Evolutionary conservation across 352 stramenopile genomes (phyloP), one percentile per base, ranked within the genome.

Genomic region (Pythium phragmiticola): DNA sequence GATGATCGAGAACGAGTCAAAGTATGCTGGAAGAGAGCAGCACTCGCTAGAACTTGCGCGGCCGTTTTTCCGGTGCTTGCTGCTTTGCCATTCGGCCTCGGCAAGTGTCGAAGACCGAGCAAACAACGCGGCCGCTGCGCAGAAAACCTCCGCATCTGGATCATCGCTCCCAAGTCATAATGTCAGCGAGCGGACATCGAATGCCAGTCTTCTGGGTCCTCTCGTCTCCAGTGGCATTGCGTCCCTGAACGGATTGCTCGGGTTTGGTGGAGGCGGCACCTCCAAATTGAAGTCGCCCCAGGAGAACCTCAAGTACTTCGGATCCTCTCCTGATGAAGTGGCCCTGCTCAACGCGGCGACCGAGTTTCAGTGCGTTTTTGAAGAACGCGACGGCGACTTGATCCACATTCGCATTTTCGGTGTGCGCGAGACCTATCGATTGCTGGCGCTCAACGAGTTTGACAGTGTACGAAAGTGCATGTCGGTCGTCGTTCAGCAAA

Each of bases 401-500:
- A 81, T 94, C 36, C 74, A 82, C 55, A 89, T 90, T 46, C 80
- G 80, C 1, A 73, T 95, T 26, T 95, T 95, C 53, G 84, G 85
- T 0, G 70, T 88, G n/a, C 60, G 64, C 0, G 85, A 95, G 41
- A 83, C 75, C 4, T 94, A 92, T 45, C 84, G 84, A 47, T 47
- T 95, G 13, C 61, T 96, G 7, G 88, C 85, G 11, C 52, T 94
- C 8, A 95, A 94, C 50, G 88, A 96, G 49, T 95, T 94, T 30
- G 87, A 95, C 63, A 95, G 87, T 53, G 92, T 88, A 2, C 64
- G 85, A 9, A 94, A 93, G 56, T 95, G 87, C 48, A 95, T 94
- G 87, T 93, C 82, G 0, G 84, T 94, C 4, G 77, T 92, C 2
- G 84, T 91, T 14, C 82, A 87, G 57, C 71, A 73, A 63, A 65